These are phyloP conservation scores for Gnaphalium uliginosum DNA, from an alignment of 129 eudicot genomes.

Conservation along the genomic window DNA sequence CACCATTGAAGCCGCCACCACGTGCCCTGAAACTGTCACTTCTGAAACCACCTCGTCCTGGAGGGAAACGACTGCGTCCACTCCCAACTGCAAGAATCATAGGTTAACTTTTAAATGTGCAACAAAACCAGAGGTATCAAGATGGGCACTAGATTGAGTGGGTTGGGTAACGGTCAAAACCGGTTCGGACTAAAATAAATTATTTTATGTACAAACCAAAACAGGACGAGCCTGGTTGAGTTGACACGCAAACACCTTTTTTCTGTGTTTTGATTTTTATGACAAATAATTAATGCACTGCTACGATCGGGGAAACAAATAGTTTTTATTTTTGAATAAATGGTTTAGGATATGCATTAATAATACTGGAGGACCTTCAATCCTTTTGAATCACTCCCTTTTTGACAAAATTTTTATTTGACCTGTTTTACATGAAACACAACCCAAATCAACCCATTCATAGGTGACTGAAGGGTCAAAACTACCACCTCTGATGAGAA, in stretches of 20 bases:
- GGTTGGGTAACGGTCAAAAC: not conserved
- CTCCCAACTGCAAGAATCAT: not conserved
- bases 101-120: slow-evolving; percentile 6
- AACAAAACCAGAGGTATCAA: not conserved
- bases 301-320: no score
- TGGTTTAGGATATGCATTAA: not conserved
- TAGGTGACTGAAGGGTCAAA: no score
- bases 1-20: slow-evolving; percentile 59
- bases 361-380: not conserved
- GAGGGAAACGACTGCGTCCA: not conserved
- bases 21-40: not conserved
- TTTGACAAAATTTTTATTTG: not conserved
- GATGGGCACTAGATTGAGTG: not conserved
- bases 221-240: not conserved
- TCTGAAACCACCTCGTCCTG: not conserved
- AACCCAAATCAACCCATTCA: not conserved
- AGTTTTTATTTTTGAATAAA: not conserved
- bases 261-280: not conserved
- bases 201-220: not conserved
- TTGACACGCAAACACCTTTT: not conserved
- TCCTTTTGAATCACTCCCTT: not conserved
- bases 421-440: no score
- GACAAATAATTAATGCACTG: no score
- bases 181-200: not conserved
- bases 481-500: no score